Evolutionary conservation across 129 eudicot genomes (phyloP).

Genomic region (Gnaphalium uliginosum): DNA sequence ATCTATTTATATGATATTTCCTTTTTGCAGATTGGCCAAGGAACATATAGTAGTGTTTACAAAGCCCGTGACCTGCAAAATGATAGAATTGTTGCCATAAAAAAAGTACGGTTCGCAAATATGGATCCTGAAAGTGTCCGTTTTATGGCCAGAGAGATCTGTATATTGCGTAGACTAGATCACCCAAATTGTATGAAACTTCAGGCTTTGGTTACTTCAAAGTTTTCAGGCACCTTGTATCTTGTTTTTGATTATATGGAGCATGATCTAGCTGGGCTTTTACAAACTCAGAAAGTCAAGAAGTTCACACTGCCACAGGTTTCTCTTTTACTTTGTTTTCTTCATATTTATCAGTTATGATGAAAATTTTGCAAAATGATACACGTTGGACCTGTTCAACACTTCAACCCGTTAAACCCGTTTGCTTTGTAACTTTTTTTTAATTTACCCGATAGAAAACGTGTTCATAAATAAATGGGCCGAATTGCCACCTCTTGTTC

Average conservation of each 20-base stretch:
- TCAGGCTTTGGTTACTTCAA: conserved; percentile 82
- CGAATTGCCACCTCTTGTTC: background rate
- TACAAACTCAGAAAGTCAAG: conserved; percentile 53
- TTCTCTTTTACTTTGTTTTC: conserved; percentile 1
- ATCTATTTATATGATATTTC: conserved; percentile 12
- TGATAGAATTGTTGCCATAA: conserved; percentile 74
- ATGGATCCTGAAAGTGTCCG: conserved; percentile 99
- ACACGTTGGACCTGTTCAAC: conserved; percentile 3
- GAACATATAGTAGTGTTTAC: conserved; percentile 92
- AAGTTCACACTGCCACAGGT: conserved; percentile 94
- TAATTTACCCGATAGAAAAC: background rate
- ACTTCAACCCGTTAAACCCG: background rate
- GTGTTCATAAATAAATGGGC: background rate
- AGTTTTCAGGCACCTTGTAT: conserved; percentile 74
- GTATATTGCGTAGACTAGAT: conserved; percentile 76
- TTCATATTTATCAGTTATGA: background rate
- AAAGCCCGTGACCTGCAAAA: conserved; percentile 71
- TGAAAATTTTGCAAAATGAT: no score
- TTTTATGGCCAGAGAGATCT: conserved; percentile 94
- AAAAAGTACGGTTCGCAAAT: conserved; percentile 80
- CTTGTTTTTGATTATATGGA: conserved; percentile 97
- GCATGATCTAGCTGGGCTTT: conserved; percentile 92
- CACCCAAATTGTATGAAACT: conserved; percentile 92
- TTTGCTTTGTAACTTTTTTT: background rate
- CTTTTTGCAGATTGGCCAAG: conserved; percentile 84